Base-by-base conservation (phyloP, 257 asterid species). In the Capsicum pubescens region DNA sequence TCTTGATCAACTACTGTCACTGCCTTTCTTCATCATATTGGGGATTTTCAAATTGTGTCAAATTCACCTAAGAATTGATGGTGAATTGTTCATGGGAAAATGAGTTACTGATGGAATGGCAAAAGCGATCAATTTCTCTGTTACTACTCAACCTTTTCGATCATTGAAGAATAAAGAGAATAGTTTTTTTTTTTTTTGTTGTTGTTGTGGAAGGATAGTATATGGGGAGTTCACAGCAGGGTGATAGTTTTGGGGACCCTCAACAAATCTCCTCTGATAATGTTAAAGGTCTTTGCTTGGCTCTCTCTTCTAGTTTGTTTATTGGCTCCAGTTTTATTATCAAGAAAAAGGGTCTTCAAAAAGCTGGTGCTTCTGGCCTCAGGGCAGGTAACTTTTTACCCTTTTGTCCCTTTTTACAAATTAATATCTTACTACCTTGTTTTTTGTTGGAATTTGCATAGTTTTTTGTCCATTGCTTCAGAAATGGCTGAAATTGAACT, bases 271-370 rank as follows among this genome's bases (percentile, higher is more conserved):
- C 98, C 9, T 84, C 97, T 50, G 98, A 94, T 84, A 94, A 94
- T 85, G 88, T 93, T 46, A 93, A 92, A 68, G 98, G 98, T 36
- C 74, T 94, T 83, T 88, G 92, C 63, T 86, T 94, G 88, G 97
- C 92, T 17, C 86, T 93, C 59, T 94, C 98, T 69, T 93, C 97
- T 68, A 92, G 98, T 85, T 87, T 92, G 87, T 94, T 94, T 83
- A 94, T 94, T 67, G 97, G 98, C 8, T 90, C 95, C 85, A 94
- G 97, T 83, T 94, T 94, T 83, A 93, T 94, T 83, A 91, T 94
- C 83, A 94, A 94, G 97, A 94, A 93, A 79, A 93, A 91, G 88
- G 98, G 98, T 21, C 89, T 93, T 78, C 93, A 94, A 91, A 94
- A 89, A 86, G 97, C 98, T 57, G 97, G 92, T 71, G 92, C 97